Evolutionary conservation across 306 rosid species (phyloP), one percentile per base, ranked within the genome.

Genomic region (Acacia confusa): DNA sequence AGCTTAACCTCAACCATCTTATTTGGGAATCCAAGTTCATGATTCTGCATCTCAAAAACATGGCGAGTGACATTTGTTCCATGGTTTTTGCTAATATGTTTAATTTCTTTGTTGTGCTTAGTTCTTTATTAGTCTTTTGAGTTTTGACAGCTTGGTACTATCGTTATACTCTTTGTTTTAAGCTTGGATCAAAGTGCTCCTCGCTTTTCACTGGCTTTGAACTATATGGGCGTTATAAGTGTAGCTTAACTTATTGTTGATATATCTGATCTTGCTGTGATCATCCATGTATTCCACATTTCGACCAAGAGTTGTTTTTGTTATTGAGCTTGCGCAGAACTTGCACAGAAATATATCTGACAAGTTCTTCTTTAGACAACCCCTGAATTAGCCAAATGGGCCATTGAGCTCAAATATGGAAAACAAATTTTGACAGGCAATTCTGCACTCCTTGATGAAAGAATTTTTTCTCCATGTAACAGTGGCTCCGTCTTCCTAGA

Each of bases 391-490:
- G 63, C 73, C 65, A 52, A 67, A 34, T 65, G 71, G 67, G 70
- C 77, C 84, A 68, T 68, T 15, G 74, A 72, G 69, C 83, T 70
- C 53, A 79, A 19, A 76, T 32, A 91, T 68, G 78, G 72, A 85
- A 85, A 86, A 83, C 83, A 78, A 81, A 68, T 82, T 83, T 78
- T 64, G 81, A 84, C 69, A 76, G 79, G 80, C 65, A 74, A 74
- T 40, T 68, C 77, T 72, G 77, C 83, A 50, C 74, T 61, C 55
- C 27, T 0, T 44, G 47, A 79, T 72, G 78, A 81, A 74, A 82
- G 78, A 75, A 77, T 58, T 74, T 64, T 83, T 78, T 76, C 82
- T 83, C 71, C 74, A 76, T 24, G 47, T 25, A 44, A 57, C 73
- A 48, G 63, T 38, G 55, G 74, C 38, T 60, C 70, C 70, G 45